These are phyloP conservation scores for Cercospora nicotianae DNA, from an alignment of 2,329 filamentous ascomycete genomes.

Conservation along the genomic window DNA sequence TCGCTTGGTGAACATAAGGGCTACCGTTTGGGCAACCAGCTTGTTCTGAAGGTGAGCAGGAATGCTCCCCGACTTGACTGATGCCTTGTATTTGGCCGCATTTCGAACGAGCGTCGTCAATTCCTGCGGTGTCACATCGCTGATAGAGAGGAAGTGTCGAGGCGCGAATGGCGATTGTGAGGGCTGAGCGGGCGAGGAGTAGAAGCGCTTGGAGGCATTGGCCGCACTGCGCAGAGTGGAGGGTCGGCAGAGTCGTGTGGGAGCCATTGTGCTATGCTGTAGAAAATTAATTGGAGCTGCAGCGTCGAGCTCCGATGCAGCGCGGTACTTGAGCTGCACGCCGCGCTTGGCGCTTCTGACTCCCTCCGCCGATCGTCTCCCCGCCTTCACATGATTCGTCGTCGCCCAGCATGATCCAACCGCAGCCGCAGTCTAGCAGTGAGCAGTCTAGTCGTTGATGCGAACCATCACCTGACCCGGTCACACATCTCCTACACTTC, in stretches of 20 bases:
- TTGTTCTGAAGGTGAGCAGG: slow-evolving; percentile 61
- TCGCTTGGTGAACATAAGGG: slow-evolving; percentile 96
- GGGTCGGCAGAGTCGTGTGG: slow-evolving; percentile 29
- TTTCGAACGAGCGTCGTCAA: slow-evolving; percentile 80
- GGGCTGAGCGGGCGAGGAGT: slow-evolving; percentile 36
- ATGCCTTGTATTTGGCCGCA: slow-evolving; percentile 72
- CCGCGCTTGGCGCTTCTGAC: not conserved
- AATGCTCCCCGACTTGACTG: slow-evolving; percentile 66
- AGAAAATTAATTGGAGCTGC: not conserved
- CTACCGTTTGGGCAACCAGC: slow-evolving; percentile 76
- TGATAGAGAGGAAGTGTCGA: slow-evolving; percentile 88
- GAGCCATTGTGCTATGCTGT: slow-evolving; percentile 21
- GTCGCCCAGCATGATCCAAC: not conserved
- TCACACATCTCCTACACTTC: not conserved
- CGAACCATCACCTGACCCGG: slow-evolving; percentile 5
- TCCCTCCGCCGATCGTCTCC: not conserved
- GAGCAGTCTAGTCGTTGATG: not conserved
- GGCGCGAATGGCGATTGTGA: slow-evolving; percentile 61
- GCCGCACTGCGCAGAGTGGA: slow-evolving; percentile 18
- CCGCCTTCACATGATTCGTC: slow-evolving; percentile 9
- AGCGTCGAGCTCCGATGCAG: not conserved
- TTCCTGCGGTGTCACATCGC: slow-evolving; percentile 77
- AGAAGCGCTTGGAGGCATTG: slow-evolving; percentile 26
- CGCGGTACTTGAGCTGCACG: not conserved
- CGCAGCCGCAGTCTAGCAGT: not conserved